A percentile compares a stretch with the other conserved stretches of the same genome.
Conservation (phyloP, 805 yeast genomes). For the Wickerhamiella occidentalis region DNA sequence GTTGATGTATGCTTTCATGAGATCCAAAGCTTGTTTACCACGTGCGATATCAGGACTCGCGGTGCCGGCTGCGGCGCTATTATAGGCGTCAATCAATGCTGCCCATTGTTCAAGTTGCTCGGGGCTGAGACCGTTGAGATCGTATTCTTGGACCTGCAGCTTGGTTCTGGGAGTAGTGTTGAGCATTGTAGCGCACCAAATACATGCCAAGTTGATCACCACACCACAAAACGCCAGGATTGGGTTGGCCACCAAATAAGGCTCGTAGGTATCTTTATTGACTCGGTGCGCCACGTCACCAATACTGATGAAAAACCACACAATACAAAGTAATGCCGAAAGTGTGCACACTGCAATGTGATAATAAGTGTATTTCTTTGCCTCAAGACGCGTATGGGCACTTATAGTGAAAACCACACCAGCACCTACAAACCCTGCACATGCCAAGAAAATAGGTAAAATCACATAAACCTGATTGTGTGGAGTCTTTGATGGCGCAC, state of each 20-base stretch:
- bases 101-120: slow-evolving; percentile 26
- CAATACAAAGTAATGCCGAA: slow-evolving; percentile 16
- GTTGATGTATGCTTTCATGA: slow-evolving; percentile 26
- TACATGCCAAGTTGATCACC: slow-evolving; percentile 17
- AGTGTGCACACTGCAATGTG: slow-evolving; percentile 13
- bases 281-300: background rate
- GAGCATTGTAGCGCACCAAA: slow-evolving; percentile 18
- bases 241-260: slow-evolving; percentile 18
- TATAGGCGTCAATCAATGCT: slow-evolving; percentile 25
- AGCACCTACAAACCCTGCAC: slow-evolving; percentile 21
- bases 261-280: slow-evolving; percentile 9
- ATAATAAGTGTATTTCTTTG: slow-evolving; percentile 15
- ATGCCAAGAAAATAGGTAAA: slow-evolving; percentile 20
- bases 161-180: slow-evolving; percentile 23
- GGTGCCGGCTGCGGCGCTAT: slow-evolving; percentile 8
- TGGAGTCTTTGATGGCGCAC: background rate
- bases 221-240: slow-evolving; percentile 18
- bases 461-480: slow-evolving; percentile 19
- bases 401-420: slow-evolving; percentile 17
- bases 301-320: slow-evolving; percentile 16
- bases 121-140: slow-evolving; percentile 20
- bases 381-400: slow-evolving; percentile 20
- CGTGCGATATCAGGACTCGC: slow-evolving; percentile 25
- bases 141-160: slow-evolving; percentile 25
- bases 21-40: slow-evolving; percentile 26